phyloP scores from a whole-genome alignment of 2,329 filamentous ascomycete species.

The Cercospora canescens region DNA sequence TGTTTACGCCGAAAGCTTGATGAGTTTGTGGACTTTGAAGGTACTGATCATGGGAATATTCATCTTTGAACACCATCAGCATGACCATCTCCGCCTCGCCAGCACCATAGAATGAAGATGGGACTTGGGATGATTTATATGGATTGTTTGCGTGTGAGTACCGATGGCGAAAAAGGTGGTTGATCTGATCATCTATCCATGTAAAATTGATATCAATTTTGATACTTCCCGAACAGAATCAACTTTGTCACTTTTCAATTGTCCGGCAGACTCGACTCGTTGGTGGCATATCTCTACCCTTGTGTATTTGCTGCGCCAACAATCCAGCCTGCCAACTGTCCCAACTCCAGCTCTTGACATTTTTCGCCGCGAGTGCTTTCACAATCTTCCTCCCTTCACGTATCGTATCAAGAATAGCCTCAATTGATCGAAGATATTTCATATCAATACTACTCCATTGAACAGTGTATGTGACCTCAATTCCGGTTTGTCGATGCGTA shows the following conservation, averaged over 20 bases:
- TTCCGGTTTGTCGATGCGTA: slow-evolving; percentile 5
- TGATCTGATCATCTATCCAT: neutral
- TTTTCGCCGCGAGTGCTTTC: slow-evolving; percentile 9
- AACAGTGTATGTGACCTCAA: slow-evolving; percentile 18
- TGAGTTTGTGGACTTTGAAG: too few relatives aligned
- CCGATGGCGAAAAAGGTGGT: neutral
- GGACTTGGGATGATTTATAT: too few relatives aligned
- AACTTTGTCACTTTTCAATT: neutral
- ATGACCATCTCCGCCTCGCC: too few relatives aligned
- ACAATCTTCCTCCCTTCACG: slow-evolving; percentile 23
- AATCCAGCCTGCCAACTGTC: slow-evolving; percentile 4
- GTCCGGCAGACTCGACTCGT: neutral
- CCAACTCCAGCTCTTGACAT: slow-evolving; percentile 18
- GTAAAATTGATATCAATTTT: neutral
- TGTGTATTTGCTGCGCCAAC: neutral
- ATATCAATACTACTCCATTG: slow-evolving; percentile 20
- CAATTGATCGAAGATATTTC: slow-evolving; percentile 7
- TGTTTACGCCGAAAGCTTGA: too few relatives aligned
- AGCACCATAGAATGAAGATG: too few relatives aligned
- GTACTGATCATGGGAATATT: too few relatives aligned
- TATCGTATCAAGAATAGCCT: slow-evolving; percentile 11
- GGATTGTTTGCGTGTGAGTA: too few relatives aligned
- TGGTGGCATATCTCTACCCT: neutral
- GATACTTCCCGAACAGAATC: neutral
- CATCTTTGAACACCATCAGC: too few relatives aligned